A percentile compares a stretch with the other conserved stretches of the same genome.
Conservation (phyloP, 2,329 filamentous ascomycete genomes). For the Phaeosphaeria sp. region DNA sequence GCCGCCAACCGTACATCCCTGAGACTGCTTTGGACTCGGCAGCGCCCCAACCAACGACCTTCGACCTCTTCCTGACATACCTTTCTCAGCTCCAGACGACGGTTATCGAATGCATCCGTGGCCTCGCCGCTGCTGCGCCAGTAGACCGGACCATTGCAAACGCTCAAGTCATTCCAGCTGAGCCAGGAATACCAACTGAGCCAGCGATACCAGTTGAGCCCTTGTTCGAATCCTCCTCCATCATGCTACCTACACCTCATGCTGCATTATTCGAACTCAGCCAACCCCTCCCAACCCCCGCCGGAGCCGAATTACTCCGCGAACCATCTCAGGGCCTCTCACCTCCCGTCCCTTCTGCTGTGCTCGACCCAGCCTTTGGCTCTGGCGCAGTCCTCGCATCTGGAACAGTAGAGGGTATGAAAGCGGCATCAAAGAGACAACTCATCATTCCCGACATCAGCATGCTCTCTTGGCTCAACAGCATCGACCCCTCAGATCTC, state of each 20-base stretch:
- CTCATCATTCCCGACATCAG: neutral
- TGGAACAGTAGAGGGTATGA: no score
- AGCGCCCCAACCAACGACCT: neutral
- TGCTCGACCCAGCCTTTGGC: neutral
- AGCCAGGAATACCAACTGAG: neutral
- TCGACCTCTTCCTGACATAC: conserved; percentile 1
- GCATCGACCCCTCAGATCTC: neutral
- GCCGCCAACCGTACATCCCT: neutral
- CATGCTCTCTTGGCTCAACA: neutral
- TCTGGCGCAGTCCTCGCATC: no score
- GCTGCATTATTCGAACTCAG: neutral
- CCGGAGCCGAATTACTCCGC: neutral
- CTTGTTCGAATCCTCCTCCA: neutral
- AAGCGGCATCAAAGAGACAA: neutral
- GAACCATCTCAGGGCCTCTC: neutral
- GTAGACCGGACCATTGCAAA: neutral
- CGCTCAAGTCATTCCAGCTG: neutral
- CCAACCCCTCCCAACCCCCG: neutral
- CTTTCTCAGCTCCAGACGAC: neutral
- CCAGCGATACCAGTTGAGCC: neutral
- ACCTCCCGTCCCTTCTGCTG: neutral
- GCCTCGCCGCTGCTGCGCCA: neutral
- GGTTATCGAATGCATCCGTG: conserved; percentile 8
- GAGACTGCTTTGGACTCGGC: neutral
- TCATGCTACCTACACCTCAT: neutral